Percentiles rank a stretch among this genome's conserved stretches.
Evolutionary conservation across 805 yeast species (phyloP).

Genomic region (Metschnikowia similis): DNA sequence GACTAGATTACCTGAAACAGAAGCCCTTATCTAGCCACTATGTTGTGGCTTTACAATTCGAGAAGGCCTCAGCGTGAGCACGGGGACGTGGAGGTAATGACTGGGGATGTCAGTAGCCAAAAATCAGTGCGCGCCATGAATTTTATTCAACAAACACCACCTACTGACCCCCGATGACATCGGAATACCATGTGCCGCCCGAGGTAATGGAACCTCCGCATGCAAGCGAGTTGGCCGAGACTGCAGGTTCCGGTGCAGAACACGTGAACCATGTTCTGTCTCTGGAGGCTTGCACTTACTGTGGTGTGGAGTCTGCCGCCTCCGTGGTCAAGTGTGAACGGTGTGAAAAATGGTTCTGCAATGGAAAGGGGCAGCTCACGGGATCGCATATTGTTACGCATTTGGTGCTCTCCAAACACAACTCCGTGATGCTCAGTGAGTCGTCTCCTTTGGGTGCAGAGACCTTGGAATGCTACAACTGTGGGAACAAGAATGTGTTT

Average conservation of each 20-base stretch:
- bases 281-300: conserved; percentile 48
- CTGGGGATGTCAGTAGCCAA: neutral
- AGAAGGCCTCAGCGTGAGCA: no score
- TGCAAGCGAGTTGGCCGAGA: neutral
- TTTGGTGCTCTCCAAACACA: conserved; percentile 75
- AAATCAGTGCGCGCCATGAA: conserved; percentile 3
- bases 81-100: no score
- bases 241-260: neutral
- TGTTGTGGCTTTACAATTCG: no score
- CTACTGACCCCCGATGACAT: conserved; percentile 3
- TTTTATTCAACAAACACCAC: conserved; percentile 1
- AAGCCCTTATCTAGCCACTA: no score
- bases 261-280: neutral
- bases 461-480: conserved; percentile 81
- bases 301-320: conserved; percentile 64
- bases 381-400: conserved; percentile 86
- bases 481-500: conserved; percentile 77
- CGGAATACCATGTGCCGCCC: conserved; percentile 3
- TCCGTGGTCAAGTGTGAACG: conserved; percentile 71
- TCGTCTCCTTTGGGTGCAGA: conserved; percentile 86
- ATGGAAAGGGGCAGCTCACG: conserved; percentile 52
- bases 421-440: conserved; percentile 67
- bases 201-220: conserved; percentile 1
- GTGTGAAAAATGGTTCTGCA: conserved; percentile 89
- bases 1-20: no score